A percentile compares a stretch with the other conserved stretches of the same genome.
Evolutionary conservation across 306 rosid genomes (phyloP).

Genomic region (Pyrus betulifolia): DNA sequence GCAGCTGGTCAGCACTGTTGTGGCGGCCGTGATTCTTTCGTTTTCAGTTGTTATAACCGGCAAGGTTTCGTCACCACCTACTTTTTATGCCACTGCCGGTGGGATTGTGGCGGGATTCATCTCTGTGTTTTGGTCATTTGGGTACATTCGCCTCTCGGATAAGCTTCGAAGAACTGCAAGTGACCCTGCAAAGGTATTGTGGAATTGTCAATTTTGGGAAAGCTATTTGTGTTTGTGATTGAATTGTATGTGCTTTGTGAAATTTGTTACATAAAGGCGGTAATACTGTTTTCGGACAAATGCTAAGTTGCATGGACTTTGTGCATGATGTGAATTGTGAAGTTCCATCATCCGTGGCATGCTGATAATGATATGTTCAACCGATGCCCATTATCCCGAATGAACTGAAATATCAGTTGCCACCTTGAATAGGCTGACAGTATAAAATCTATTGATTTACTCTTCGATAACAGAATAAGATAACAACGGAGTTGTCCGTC

Average conservation of each 20-base stretch:
- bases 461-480: neutral
- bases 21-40: slow-evolving; percentile 87
- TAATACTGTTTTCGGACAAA: neutral
- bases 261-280: neutral
- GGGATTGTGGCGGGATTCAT: slow-evolving; percentile 88
- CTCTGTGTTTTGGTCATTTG: slow-evolving; percentile 95
- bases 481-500: neutral
- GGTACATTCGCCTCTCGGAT: slow-evolving; percentile 87
- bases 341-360: neutral
- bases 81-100: slow-evolving; percentile 88
- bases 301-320: neutral
- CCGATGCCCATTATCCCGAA: neutral
- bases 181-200: slow-evolving; percentile 76
- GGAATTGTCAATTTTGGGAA: neutral
- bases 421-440: neutral
- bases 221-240: neutral
- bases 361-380: neutral
- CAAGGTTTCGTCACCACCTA: slow-evolving; percentile 71
- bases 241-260: neutral
- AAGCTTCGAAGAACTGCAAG: slow-evolving; percentile 70
- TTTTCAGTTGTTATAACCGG: slow-evolving; percentile 80
- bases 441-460: neutral
- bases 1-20: slow-evolving; percentile 79
- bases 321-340: neutral
- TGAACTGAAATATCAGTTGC: neutral